Evolutionary conservation across 2,329 filamentous ascomycete species (phyloP).

Genomic region (Paecilomyces sp.): DNA sequence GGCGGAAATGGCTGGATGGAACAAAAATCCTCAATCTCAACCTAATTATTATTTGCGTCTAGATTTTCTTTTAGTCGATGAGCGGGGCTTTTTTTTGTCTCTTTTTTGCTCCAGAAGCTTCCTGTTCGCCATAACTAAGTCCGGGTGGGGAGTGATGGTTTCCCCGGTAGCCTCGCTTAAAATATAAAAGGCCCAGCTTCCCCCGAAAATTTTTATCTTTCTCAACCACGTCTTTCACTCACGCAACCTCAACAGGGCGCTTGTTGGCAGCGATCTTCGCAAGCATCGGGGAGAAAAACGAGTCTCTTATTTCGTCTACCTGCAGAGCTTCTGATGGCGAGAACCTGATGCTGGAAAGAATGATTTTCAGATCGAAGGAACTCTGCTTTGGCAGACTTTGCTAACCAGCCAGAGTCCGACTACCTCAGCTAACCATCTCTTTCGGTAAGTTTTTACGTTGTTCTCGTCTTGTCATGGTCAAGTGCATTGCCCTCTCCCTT

Average conservation of each 20-base stretch:
- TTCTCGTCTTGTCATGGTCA: constrained; percentile 4
- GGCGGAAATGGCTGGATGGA: background rate
- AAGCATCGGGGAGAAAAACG: constrained; percentile 9
- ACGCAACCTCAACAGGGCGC: background rate
- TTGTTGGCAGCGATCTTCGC: background rate
- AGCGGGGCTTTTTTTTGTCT: background rate
- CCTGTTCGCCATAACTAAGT: constrained; percentile 5
- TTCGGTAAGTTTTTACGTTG: constrained; percentile 1
- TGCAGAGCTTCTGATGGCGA: background rate
- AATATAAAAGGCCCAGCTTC: constrained; percentile 19
- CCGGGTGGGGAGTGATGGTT: constrained; percentile 13
- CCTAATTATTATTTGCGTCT: background rate
- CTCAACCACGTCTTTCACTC: background rate
- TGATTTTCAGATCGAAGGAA: background rate
- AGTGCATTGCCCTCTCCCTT: constrained; percentile 13
- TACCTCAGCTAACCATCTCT: background rate
- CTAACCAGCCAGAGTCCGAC: background rate
- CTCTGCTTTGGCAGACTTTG: background rate
- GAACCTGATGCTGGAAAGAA: background rate
- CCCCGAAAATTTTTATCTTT: constrained; percentile 11
- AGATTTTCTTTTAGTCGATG: background rate
- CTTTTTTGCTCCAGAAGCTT: constrained; percentile 21
- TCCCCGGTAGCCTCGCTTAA: constrained; percentile 23
- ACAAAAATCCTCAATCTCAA: background rate
- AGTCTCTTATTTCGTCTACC: background rate